These are phyloP conservation scores for Vaccinium corymbosum DNA, from an alignment of 148 eudicot genomes.

Conservation along the genomic window DNA sequence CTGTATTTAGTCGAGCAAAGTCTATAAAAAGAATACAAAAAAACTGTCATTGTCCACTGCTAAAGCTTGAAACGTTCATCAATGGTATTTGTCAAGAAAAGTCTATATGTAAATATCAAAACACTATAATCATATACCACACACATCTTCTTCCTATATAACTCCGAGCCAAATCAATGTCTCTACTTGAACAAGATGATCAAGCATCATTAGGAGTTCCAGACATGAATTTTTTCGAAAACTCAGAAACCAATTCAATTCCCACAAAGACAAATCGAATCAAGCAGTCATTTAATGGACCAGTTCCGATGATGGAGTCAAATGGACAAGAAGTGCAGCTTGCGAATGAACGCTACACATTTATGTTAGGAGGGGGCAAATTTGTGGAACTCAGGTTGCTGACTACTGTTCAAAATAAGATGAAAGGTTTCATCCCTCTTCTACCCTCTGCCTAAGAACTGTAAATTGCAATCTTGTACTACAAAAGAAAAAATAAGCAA, in stretches of 20 bases:
- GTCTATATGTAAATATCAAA: too few species aligned
- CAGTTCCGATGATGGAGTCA: not conserved
- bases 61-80: too few species aligned
- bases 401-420: not conserved
- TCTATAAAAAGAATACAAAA: not conserved
- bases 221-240: not conserved
- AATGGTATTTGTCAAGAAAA: too few species aligned
- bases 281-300: not conserved
- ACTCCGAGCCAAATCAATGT: too few species aligned
- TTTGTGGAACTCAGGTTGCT: not conserved
- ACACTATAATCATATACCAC: not conserved
- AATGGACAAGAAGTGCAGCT: not conserved
- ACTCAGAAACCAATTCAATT: not conserved
- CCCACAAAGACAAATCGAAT: not conserved
- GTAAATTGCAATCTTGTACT: not conserved
- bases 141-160: too few species aligned
- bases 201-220: too few species aligned
- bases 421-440: not conserved
- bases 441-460: not conserved
- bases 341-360: not conserved
- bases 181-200: too few species aligned
- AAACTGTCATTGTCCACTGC: too few species aligned
- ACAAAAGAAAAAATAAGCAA: not conserved
- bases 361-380: not conserved
- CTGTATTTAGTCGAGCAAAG: not conserved